Percentiles rank a stretch among this genome's conserved stretches.
phyloP scores from a whole-genome alignment of 2,329 filamentous ascomycete genomes.

The Microcyclospora pomicola region DNA sequence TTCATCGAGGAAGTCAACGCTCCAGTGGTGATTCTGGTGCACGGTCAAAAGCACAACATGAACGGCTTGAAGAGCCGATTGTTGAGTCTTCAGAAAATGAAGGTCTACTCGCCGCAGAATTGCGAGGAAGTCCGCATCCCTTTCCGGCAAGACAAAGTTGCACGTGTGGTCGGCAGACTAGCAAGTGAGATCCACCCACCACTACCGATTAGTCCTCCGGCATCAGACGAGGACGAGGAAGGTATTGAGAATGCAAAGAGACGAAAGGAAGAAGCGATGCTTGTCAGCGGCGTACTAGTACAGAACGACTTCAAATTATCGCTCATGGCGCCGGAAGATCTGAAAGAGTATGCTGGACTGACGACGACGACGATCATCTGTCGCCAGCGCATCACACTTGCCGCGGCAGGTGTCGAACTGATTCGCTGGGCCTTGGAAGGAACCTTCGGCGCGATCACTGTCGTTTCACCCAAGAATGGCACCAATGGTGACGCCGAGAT shows the following conservation, averaged over 20 bases:
- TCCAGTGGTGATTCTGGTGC: constrained; percentile 89
- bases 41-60: constrained; percentile 97
- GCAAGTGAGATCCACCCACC: constrained; percentile 62
- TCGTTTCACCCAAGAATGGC: constrained; percentile 12
- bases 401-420: constrained; percentile 75
- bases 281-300: constrained; percentile 82
- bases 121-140: constrained; percentile 91
- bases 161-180: constrained; percentile 89
- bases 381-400: constrained; percentile 78
- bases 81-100: constrained; percentile 77
- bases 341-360: constrained; percentile 91
- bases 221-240: constrained; percentile 27
- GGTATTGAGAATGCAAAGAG: constrained; percentile 15
- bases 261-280: constrained; percentile 25
- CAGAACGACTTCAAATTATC: constrained; percentile 97
- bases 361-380: constrained; percentile 91
- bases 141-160: constrained; percentile 88
- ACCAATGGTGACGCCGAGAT: constrained; percentile 45
- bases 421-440: constrained; percentile 90
- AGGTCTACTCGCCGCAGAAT: constrained; percentile 87
- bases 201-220: constrained; percentile 18
- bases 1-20: constrained; percentile 92
- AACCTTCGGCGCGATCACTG: constrained; percentile 68
- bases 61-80: constrained; percentile 91
- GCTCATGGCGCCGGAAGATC: constrained; percentile 89